Evolutionary conservation across 257 asterid genomes (phyloP), one percentile per base, ranked within the genome.

Genomic region (Przewalskia tangutica): DNA sequence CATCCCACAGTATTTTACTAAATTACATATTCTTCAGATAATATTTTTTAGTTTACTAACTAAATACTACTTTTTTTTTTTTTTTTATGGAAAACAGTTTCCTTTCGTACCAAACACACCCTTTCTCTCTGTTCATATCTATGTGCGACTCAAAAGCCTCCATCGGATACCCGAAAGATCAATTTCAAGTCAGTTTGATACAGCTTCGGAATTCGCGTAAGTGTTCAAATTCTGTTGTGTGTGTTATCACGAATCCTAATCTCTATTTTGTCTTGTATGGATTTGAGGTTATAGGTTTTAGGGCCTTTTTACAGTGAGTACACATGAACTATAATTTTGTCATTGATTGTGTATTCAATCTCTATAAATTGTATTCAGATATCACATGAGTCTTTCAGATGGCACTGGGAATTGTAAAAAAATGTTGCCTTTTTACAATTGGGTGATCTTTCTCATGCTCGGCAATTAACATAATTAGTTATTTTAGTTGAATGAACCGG

Each of bases 121-220:
- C 84, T 23, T 53, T 60, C 84, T 71, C 81, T 42, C 83, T 42
- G 38, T 77, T 36, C 80, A 82, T 88, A 84, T 85, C 79, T 81
- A 77, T 84, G 75, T 81, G 87, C 88, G 89, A 88, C 88, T 86
- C 85, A 83, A 84, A 89, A 89, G 88, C 91, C 91, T 89, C 88
- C 85, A 77, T 66, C 42, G 34, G 83, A 76, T 18, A 53, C 23
- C 79, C 18, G 67, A 56, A 83, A 83, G 91, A 91, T 88, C 89
- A 88, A 84, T 73, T 85, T 80, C 48, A 71, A 84, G 83, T 85
- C 88, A 83, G 81, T 85, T 85, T 81, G 64, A 44, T 82, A 13
- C 79, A 32, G 83, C 62, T 64, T 60, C 73, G 60, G n/a, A 75
- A 55, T 77, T 81, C 82, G 60, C 62, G 89, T 88, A 86, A 88